Conservation (phyloP, 306 rosid species). For the Vigna angularis region DNA sequence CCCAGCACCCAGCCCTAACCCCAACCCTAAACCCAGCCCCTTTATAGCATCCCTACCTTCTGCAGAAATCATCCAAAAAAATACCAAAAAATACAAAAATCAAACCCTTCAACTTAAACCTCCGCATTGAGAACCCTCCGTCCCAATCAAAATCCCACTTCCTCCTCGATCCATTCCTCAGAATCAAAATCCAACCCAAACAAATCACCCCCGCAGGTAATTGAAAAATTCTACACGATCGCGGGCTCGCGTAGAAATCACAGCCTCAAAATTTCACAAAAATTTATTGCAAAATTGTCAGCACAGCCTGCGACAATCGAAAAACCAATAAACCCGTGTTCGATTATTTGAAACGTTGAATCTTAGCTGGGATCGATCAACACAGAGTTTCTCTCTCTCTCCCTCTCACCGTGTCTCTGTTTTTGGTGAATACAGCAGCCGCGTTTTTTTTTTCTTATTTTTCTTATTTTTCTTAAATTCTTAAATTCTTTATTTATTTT, state of each 20-base stretch:
- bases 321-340: neutral
- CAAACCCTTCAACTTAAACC: constrained; percentile 61
- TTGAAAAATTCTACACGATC: constrained; percentile 59
- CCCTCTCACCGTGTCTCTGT: constrained; percentile 56
- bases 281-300: neutral
- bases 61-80: constrained; percentile 73
- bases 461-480: constrained; percentile 42
- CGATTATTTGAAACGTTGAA: constrained; percentile 34
- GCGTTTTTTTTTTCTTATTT: constrained; percentile 53
- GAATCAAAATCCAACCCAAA: constrained; percentile 38
- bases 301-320: constrained; percentile 33
- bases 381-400: constrained; percentile 47
- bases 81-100: constrained; percentile 11
- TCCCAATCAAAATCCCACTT: constrained; percentile 53
- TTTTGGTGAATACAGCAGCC: constrained; percentile 81
- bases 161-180: constrained; percentile 54
- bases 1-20: constrained; percentile 56
- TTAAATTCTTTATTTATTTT: constrained; percentile 33
- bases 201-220: constrained; percentile 43
- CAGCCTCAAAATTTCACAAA: constrained; percentile 24
- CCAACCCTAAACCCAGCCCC: constrained; percentile 68
- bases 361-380: constrained; percentile 59
- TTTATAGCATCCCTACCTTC: constrained; percentile 83
- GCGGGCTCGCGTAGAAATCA: constrained; percentile 61
- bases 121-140: constrained; percentile 50